These are phyloP conservation scores for Fusarium sp. DNA, from an alignment of 2,329 filamentous ascomycete genomes.

Conservation along the genomic window DNA sequence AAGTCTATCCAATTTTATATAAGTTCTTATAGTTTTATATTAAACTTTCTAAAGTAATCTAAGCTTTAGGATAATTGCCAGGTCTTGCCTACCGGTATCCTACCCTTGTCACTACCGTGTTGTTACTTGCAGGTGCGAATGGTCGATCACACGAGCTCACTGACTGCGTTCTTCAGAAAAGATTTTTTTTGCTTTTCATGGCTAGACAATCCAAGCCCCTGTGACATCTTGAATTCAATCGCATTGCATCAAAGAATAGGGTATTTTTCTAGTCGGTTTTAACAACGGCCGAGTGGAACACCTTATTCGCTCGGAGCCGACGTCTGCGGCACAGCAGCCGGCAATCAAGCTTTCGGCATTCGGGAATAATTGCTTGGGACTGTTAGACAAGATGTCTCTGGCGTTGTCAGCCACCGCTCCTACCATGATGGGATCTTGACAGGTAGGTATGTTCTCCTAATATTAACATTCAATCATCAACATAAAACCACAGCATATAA, in stretches of 20 bases:
- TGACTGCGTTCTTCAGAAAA: neutral
- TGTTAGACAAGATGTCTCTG: neutral
- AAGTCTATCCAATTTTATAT: too few relatives aligned
- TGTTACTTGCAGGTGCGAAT: slow-evolving; percentile 1
- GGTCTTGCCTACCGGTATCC: too few relatives aligned
- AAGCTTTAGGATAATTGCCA: too few relatives aligned
- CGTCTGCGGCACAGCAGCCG: neutral
- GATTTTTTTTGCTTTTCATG: neutral
- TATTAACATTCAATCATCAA: too few relatives aligned
- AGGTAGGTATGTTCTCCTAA: too few relatives aligned
- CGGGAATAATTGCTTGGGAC: neutral
- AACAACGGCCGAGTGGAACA: neutral
- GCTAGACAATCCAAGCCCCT: neutral
- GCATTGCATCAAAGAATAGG: too few relatives aligned
- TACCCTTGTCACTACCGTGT: too few relatives aligned
- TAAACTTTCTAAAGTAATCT: too few relatives aligned
- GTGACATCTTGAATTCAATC: neutral
- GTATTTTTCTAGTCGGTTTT: neutral
- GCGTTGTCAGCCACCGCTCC: too few relatives aligned
- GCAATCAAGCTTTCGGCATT: neutral
- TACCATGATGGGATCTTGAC: too few relatives aligned
- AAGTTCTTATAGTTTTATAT: too few relatives aligned
- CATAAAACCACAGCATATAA: too few relatives aligned
- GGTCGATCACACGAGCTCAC: neutral
- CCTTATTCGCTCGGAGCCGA: neutral